Evolutionary conservation across 768 basidiomycete genomes (phyloP), one percentile per base, ranked within the genome.

Genomic region (Russula sp.): DNA sequence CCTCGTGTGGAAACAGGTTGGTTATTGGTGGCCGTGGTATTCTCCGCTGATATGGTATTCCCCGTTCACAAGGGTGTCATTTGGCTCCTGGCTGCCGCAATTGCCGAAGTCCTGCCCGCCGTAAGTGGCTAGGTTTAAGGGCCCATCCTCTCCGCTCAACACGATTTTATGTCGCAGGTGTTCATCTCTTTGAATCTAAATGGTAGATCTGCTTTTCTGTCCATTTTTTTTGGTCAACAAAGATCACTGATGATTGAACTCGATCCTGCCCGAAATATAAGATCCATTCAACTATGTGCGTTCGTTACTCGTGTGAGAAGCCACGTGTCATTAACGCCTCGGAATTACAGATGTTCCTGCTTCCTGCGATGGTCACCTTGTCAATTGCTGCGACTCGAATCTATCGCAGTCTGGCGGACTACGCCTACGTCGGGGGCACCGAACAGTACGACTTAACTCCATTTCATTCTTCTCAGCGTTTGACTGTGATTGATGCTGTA

Each of bases 321-420:
- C 20, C 9, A 20, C 8, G 42, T 42, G 26, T 28, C 34, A 1
- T 40, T 28, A 18, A 56, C 26, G 14, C 38, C 40, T 26, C 16
- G 5, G 3, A 10, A 42, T 10, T 16, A 42, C 18, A 56, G 55
- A 26, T 56, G 40, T 56, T 56, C 55, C 26, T 11, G 26, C 14
- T 42, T 28, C 24, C 38, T 18, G 3, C 38, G 5, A 16, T 40
- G 26, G 13, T 56, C 9, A 11, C 40, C 2, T 20, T 56, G 55
- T 42, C 55, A 10, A 56, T 56, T 18, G 40, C 55, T 28, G 55
- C 38, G 18, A 56, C 55, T 20, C 55, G 55, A 42, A 56, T 56
- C 18, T 7, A 56, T 28, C 55, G 55, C 40, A 1, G 2, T 6
- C 20, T 56, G 18, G 10, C 10, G 18, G 26, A 42, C 24, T 28